Evolutionary conservation across 148 eudicot genomes (phyloP).

Genomic region (Polygonum aviculare): DNA sequence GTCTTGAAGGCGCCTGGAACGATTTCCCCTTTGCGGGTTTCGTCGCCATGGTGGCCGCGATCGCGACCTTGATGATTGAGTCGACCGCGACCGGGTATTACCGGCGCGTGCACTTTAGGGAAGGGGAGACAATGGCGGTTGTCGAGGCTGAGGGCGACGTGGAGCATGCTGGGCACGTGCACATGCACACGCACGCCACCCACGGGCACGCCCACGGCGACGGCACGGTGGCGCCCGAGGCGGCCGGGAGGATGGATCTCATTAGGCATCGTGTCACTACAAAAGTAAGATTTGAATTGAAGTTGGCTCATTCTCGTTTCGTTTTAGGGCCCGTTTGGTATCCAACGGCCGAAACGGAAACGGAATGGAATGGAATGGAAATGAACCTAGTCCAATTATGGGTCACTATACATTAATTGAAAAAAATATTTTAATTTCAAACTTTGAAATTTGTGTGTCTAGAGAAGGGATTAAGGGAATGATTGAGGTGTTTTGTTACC

Average conservation of each 20-base stretch:
- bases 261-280: constrained; percentile 63
- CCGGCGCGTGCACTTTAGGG: constrained; percentile 31
- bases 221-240: constrained; percentile 5
- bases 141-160: constrained; percentile 13
- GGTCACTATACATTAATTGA: too few species aligned
- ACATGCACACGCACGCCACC: constrained; percentile 35
- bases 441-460: too few species aligned
- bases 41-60: constrained; percentile 28
- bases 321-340: too few species aligned
- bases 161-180: constrained; percentile 32
- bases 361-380: too few species aligned
- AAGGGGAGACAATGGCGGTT: constrained; percentile 4
- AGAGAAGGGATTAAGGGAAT: too few species aligned
- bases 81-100: constrained; percentile 50
- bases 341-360: too few species aligned
- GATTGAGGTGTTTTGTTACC: too few species aligned
- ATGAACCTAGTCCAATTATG: too few species aligned
- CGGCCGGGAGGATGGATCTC: constrained; percentile 26
- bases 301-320: neutral
- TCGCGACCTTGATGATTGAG: constrained; percentile 65
- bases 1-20: too few species aligned
- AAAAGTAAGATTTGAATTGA: constrained; percentile 30
- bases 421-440: too few species aligned
- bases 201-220: constrained; percentile 18
- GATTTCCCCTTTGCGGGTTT: too few species aligned